These are phyloP conservation scores for Cutaneotrichosporon mucoides DNA, from an alignment of 1,284 basidiomycete genomes.

Conservation along the genomic window DNA sequence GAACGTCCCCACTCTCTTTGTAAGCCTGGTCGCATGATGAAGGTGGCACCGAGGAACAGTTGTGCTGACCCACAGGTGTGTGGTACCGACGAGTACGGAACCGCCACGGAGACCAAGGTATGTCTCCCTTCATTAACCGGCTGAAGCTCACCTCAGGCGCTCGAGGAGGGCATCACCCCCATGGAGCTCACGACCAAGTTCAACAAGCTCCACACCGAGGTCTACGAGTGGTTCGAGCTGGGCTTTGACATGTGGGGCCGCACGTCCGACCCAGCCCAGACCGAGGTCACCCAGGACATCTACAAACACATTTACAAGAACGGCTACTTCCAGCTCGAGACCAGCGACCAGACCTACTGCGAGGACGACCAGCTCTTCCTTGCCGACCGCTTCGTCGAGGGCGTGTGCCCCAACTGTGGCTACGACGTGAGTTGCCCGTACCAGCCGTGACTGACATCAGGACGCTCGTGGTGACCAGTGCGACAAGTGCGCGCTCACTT, in stretches of 20 bases:
- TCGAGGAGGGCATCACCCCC: slow-evolving; percentile 88
- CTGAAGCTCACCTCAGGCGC: slow-evolving; percentile 39
- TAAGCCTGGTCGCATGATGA: slow-evolving; percentile 20
- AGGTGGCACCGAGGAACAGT: not conserved
- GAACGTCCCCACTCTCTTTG: slow-evolving; percentile 52
- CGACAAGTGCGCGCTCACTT: slow-evolving; percentile 86
- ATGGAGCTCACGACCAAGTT: slow-evolving; percentile 92
- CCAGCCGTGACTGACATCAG: too few species aligned
- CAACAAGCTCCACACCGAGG: slow-evolving; percentile 79
- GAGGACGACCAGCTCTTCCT: slow-evolving; percentile 88
- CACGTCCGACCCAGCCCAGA: slow-evolving; percentile 86
- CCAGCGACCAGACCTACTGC: slow-evolving; percentile 88
- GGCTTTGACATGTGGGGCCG: slow-evolving; percentile 97
- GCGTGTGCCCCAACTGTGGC: slow-evolving; percentile 83
- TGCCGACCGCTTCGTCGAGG: slow-evolving; percentile 92
- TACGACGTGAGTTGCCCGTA: slow-evolving; percentile 63
- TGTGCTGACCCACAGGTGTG: slow-evolving; percentile 65
- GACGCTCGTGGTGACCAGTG: slow-evolving; percentile 99
- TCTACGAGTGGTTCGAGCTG: slow-evolving; percentile 65
- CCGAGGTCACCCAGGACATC: slow-evolving; percentile 86
- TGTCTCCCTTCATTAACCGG: too few species aligned
- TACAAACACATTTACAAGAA: slow-evolving; percentile 78
- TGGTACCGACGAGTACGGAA: slow-evolving; percentile 98
- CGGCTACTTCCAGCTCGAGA: slow-evolving; percentile 69
- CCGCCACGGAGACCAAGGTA: slow-evolving; percentile 86